A percentile compares a stretch with the other conserved stretches of the same genome.
phyloP scores from a whole-genome alignment of 768 basidiomycete genomes.

The Stropharia rugosoannulata region DNA sequence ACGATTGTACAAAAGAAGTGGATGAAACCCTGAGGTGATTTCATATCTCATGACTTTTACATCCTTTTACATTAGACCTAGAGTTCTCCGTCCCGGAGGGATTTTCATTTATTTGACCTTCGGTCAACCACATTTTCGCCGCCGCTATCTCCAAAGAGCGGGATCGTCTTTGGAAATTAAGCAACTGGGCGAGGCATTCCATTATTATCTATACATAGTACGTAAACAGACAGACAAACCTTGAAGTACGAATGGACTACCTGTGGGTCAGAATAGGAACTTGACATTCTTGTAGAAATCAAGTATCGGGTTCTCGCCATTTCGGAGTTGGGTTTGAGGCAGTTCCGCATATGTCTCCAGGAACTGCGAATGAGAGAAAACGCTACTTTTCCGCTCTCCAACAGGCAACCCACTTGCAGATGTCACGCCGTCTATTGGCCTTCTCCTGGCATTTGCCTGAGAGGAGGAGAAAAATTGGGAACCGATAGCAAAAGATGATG shows the following conservation, averaged over 20 bases:
- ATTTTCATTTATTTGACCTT: slow-evolving; percentile 81
- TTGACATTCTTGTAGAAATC: slow-evolving; percentile 94
- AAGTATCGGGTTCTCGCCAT: slow-evolving; percentile 87
- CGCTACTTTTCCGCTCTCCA: slow-evolving; percentile 77
- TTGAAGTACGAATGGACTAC: not conserved
- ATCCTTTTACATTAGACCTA: slow-evolving; percentile 20
- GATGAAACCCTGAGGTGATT: slow-evolving; percentile 69
- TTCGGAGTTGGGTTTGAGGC: slow-evolving; percentile 64
- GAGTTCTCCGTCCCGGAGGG: slow-evolving; percentile 63
- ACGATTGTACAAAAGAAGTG: slow-evolving; percentile 74
- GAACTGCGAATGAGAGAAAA: slow-evolving; percentile 89
- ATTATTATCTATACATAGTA: slow-evolving; percentile 79
- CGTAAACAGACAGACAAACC: slow-evolving; percentile 32
- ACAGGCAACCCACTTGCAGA: slow-evolving; percentile 78
- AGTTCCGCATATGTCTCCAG: slow-evolving; percentile 82
- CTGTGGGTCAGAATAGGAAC: slow-evolving; percentile 66
- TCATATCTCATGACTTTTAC: not conserved
- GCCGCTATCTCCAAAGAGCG: slow-evolving; percentile 57
- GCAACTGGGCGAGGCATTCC: slow-evolving; percentile 76
- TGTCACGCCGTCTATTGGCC: slow-evolving; percentile 66
- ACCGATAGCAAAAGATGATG: slow-evolving; percentile 52
- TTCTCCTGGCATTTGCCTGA: slow-evolving; percentile 53
- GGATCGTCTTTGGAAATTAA: slow-evolving; percentile 64
- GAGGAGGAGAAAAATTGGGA: slow-evolving; percentile 73
- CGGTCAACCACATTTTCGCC: slow-evolving; percentile 87